Evolutionary conservation across 139 green algal species (phyloP).

Genomic region (Prasinococcaceae sp.): DNA sequence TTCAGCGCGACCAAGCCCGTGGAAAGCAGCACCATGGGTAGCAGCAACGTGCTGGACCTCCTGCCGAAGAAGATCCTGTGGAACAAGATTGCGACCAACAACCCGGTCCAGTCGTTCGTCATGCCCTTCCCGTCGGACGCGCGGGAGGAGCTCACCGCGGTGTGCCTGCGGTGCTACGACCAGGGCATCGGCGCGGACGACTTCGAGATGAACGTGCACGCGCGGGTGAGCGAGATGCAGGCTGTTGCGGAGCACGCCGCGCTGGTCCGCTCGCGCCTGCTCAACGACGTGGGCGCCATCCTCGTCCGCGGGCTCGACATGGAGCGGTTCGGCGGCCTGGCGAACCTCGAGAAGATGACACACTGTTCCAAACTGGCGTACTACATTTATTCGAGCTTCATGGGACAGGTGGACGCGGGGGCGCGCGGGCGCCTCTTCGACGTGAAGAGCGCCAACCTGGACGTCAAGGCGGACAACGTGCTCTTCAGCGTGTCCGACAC

Average conservation of each 20-base stretch:
- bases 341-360: neutral
- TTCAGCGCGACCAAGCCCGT: neutral
- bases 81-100: neutral
- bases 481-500: neutral
- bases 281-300: no score
- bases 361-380: neutral
- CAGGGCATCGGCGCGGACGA: neutral
- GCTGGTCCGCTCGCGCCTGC: no score
- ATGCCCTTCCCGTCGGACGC: neutral
- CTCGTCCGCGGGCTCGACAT: neutral
- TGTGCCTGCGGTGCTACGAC: neutral
- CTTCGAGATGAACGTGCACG: neutral
- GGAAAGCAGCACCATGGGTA: neutral
- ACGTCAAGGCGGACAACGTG: neutral
- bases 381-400: neutral
- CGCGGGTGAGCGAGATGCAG: neutral
- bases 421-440: neutral
- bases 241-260: no score
- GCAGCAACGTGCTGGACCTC: neutral
- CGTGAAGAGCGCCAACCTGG: neutral
- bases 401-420: neutral
- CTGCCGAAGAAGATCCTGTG: neutral
- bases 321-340: neutral
- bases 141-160: neutral
- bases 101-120: neutral